Conservation (phyloP, 768 basidiomycete genomes). For the Termitomyces titanicus region DNA sequence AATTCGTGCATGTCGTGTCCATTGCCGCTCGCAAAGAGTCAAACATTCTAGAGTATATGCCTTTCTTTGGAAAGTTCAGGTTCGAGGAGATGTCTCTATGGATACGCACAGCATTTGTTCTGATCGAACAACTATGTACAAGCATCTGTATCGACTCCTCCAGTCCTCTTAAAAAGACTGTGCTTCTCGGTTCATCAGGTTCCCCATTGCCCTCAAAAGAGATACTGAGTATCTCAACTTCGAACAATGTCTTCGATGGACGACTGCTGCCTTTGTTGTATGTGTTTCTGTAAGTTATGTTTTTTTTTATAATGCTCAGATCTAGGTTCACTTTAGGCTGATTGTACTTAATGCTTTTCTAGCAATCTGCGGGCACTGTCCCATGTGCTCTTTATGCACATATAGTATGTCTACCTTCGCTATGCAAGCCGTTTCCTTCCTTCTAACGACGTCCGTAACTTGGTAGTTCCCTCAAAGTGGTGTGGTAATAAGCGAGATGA, state of each 20-base stretch:
- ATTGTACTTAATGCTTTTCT: neutral
- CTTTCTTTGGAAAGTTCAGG: no score
- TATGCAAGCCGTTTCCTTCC: neutral
- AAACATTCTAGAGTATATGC: no score
- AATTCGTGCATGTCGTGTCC: no score
- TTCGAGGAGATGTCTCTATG: no score
- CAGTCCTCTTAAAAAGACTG: no score
- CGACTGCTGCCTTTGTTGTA: conserved; percentile 9
- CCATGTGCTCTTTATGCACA: conserved; percentile 3
- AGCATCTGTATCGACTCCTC: no score
- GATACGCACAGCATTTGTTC: no score
- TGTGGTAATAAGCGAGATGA: conserved; percentile 2
- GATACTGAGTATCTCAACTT: no score
- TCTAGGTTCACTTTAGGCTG: neutral
- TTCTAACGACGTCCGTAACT: neutral
- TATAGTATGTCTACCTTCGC: conserved; percentile 6
- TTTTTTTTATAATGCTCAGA: neutral
- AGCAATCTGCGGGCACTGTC: conserved; percentile 11
- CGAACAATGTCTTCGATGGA: conserved; percentile 3
- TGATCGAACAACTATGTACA: no score
- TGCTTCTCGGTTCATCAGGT: no score
- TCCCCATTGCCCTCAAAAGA: no score
- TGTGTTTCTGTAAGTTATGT: conserved; percentile 7
- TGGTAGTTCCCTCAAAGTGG: conserved; percentile 14
- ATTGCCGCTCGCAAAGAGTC: no score